Evolutionary conservation across 169 alveolate species (phyloP).

Genomic region (Plasmodium berghei): DNA sequence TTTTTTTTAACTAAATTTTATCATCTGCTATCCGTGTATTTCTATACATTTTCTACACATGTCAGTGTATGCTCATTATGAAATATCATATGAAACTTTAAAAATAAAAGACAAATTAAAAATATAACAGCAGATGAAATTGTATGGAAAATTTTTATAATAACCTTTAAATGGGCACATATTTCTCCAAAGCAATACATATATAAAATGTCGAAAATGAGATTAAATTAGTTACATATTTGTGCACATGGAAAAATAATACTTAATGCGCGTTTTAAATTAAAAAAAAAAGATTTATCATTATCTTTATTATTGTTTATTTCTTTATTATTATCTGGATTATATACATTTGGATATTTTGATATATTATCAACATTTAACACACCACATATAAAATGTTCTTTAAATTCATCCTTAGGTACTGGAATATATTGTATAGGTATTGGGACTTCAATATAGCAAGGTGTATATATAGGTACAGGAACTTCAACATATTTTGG

Average conservation of each 20-base stretch:
- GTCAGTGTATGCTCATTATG: too few relatives aligned
- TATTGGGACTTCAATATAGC: constrained; percentile 68
- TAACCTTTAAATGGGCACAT: too few relatives aligned
- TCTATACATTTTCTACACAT: too few relatives aligned
- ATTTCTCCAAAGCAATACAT: too few relatives aligned
- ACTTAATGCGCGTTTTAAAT: not conserved
- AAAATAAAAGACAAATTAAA: too few relatives aligned
- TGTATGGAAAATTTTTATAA: too few relatives aligned
- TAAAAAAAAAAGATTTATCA: not conserved
- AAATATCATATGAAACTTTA: too few relatives aligned
- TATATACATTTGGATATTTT: constrained; percentile 19
- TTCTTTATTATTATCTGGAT: not conserved
- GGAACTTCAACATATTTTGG: constrained; percentile 66
- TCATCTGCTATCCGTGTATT: not conserved
- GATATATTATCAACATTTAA: not conserved
- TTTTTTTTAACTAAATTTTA: not conserved
- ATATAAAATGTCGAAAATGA: too few relatives aligned
- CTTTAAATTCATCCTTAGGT: constrained; percentile 16
- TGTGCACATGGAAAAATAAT: not conserved
- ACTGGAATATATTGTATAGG: constrained; percentile 62
- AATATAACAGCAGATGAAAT: too few relatives aligned
- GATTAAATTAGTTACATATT: too few relatives aligned
- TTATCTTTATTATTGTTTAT: not conserved
- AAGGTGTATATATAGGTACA: constrained; percentile 61
- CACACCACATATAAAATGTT: constrained; percentile 29